phyloP scores from a whole-genome alignment of 371 early-diverging fungal species.

The Coemansia sp. region DNA sequence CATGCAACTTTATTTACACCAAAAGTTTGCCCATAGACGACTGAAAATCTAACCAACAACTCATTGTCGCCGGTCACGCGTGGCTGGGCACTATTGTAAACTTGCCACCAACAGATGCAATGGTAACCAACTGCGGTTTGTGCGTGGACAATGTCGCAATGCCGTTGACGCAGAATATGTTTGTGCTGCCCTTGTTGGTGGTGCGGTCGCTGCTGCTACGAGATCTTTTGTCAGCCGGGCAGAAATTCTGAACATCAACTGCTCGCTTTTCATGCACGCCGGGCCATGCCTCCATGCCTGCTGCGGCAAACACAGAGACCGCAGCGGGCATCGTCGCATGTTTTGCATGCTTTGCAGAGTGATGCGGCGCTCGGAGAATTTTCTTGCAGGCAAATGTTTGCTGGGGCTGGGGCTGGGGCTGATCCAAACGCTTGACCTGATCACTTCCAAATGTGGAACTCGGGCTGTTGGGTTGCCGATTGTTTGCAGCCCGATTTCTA shows the following conservation, averaged over 20 bases:
- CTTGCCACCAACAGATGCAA: slow-evolving; percentile 8
- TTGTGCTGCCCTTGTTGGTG: background rate
- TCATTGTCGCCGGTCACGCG: background rate
- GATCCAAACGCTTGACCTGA: background rate
- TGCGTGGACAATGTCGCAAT: background rate
- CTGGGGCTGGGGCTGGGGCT: slow-evolving; percentile 3
- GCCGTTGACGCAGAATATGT: slow-evolving; percentile 7
- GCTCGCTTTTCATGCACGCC: background rate
- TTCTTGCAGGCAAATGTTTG: background rate
- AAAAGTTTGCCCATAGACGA: background rate
- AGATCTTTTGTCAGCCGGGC: background rate
- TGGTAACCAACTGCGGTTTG: slow-evolving; percentile 35
- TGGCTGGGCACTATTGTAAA: slow-evolving; percentile 16
- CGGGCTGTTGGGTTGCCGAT: slow-evolving; percentile 3
- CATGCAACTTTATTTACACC: background rate
- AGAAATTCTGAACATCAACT: background rate
- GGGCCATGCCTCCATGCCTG: background rate
- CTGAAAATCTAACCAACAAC: background rate
- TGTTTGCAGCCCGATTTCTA: slow-evolving; percentile 12
- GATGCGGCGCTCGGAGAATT: background rate
- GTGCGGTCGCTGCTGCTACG: background rate
- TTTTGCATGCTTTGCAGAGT: background rate
- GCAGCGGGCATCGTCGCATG: background rate
- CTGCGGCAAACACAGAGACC: background rate
- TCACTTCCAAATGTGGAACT: slow-evolving; percentile 10